Base-by-base conservation (phyloP, 257 asterid species). In the Lavandula angustifolia region DNA sequence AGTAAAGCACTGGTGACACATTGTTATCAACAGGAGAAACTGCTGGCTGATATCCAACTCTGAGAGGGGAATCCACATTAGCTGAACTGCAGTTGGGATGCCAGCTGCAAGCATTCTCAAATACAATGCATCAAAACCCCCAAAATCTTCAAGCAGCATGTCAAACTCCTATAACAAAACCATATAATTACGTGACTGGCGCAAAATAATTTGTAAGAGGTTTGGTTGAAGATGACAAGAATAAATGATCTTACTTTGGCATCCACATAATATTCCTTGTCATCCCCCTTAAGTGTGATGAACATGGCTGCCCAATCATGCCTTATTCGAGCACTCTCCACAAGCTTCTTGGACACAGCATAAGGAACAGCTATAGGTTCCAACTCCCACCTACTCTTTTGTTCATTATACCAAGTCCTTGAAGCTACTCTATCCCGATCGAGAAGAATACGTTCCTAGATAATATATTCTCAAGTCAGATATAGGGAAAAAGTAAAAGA, bases 281-380 rank as follows among this genome's bases (percentile, higher is more conserved):
- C 95, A 70, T 77, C 82, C 62, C 99, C 99, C 84, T 87, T 94
- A 53, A 94, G 84, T 59, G 75, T 79, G 66, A 94, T 47, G 76
- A 82, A 86, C 88, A 90, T 83, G 80, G 82, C 91, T 64, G 81
- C 92, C 96, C 96, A 90, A 74, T 94, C 99, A 68, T 94, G 97
- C 87, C 99, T 91, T 72, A 94, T 83, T 73, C 90, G 84, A 83
- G 99, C 99, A 75, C 80, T 80, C 74, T 76, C 85, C 71, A 94
- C 85, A 70, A 94, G 89, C 78, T 90, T 87, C 75, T 73, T 81
- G 68, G 99, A 82, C 12, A 94, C 79, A 62, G 95, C 97, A 79
- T 94, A 90, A 64, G 99, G 96, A 80, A 87, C 92, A 68, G 95
- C 95, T 64, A 90, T 51, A 9, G 96, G 99, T 58, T 90, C 95